phyloP scores from a whole-genome alignment of 1,139 yeast genomes.

The Suhomyces kunorum region DNA sequence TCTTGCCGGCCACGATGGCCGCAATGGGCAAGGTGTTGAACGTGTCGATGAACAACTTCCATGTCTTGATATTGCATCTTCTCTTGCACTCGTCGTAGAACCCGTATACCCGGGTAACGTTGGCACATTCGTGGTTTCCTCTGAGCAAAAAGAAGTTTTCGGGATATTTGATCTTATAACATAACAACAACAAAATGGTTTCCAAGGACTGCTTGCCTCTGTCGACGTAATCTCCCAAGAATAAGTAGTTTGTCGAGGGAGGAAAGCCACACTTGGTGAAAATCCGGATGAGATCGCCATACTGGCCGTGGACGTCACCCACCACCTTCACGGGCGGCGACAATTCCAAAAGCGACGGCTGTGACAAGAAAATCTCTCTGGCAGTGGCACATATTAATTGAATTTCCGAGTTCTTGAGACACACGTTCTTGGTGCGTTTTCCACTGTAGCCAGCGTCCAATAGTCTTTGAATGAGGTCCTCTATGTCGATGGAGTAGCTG shows the following conservation, averaged over 20 bases:
- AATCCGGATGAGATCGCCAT: constrained; percentile 83
- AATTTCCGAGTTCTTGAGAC: constrained; percentile 85
- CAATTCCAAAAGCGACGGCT: constrained; percentile 84
- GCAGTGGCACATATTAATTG: constrained; percentile 83
- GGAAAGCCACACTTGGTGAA: constrained; percentile 98
- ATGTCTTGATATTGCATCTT: constrained; percentile 80
- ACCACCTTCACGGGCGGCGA: constrained; percentile 96
- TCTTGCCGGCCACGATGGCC: constrained; percentile 93
- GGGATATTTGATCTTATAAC: constrained; percentile 94
- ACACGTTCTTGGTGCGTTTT: constrained; percentile 83
- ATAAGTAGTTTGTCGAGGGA: constrained; percentile 89
- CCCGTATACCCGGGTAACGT: constrained; percentile 92
- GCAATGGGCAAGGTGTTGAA: constrained; percentile 94
- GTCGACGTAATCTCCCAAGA: constrained; percentile 95
- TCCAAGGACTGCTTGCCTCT: constrained; percentile 94
- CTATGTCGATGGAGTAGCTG: constrained; percentile 62
- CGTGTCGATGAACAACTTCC: constrained; percentile 92
- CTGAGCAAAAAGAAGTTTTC: constrained; percentile 90
- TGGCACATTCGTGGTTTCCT: constrained; percentile 97
- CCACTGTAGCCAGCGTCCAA: constrained; percentile 96
- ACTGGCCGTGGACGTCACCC: constrained; percentile 98
- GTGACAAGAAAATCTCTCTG: constrained; percentile 82
- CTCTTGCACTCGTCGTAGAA: constrained; percentile 97
- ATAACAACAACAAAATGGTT: constrained; percentile 78
- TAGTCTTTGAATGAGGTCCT: constrained; percentile 83